Percentiles rank a stretch among this genome's conserved stretches.
phyloP scores from a whole-genome alignment of 257 asterid species.

The Fraxinus cuspidata region DNA sequence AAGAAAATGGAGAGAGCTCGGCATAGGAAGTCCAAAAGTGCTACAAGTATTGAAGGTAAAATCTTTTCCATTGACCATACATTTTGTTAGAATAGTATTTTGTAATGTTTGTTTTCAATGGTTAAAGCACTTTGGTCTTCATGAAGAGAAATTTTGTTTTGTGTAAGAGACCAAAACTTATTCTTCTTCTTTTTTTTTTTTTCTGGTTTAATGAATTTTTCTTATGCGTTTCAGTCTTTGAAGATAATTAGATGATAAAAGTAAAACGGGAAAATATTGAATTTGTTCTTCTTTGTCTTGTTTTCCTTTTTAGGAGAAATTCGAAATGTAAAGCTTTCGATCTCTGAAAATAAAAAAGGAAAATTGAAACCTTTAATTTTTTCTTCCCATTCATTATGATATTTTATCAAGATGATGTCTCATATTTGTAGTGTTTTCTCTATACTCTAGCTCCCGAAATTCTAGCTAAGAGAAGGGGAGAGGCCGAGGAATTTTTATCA shows the following conservation, averaged over 20 bases:
- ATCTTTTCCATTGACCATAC: background rate
- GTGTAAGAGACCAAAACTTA: background rate
- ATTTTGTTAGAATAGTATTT: background rate
- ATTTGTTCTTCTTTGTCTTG: conserved; percentile 10
- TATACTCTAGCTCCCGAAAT: background rate
- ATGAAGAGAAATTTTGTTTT: background rate
- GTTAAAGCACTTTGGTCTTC: background rate
- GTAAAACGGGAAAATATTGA: background rate
- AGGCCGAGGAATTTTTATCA: conserved; percentile 6
- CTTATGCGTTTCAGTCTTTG: background rate
- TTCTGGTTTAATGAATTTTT: background rate
- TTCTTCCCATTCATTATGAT: background rate
- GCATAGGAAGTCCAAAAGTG: conserved; percentile 77
- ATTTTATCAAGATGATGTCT: background rate
- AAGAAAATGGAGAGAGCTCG: conserved; percentile 80
- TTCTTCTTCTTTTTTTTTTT: background rate
- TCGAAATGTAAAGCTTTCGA: background rate
- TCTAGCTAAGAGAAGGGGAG: background rate
- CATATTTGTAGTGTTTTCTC: background rate
- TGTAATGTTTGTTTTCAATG: background rate
- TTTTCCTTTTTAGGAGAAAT: background rate
- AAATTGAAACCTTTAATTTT: background rate
- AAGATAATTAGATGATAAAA: background rate
- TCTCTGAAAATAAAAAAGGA: background rate
- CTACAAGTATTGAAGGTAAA: conserved; percentile 71